Evolutionary conservation across 1,284 basidiomycete species (phyloP).

Genomic region (Leccinum pseudoinsigne): DNA sequence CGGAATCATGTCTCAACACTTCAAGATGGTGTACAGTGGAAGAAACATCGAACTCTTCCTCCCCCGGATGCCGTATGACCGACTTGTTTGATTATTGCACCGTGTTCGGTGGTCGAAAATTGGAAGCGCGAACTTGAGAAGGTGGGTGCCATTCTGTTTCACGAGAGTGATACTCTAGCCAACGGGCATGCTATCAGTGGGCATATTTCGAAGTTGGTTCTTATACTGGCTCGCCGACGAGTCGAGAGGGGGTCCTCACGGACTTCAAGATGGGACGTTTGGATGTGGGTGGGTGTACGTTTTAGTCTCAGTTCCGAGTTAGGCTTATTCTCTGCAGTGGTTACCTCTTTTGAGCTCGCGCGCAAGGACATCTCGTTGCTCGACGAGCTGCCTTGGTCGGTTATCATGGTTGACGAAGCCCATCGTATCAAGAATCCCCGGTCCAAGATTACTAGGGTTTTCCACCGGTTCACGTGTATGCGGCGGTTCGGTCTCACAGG

Average conservation of each 20-base stretch:
- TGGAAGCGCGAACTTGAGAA: slow-evolving; percentile 83
- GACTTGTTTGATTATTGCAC: slow-evolving; percentile 81
- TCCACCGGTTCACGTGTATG: slow-evolving; percentile 60
- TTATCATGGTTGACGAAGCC: slow-evolving; percentile 81
- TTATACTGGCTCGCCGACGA: slow-evolving; percentile 53
- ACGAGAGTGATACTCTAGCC: not conserved
- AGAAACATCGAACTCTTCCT: slow-evolving; percentile 51
- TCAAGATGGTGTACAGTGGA: slow-evolving; percentile 62
- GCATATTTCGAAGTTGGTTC: slow-evolving; percentile 78
- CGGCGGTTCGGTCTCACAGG: slow-evolving; percentile 80
- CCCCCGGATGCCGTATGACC: slow-evolving; percentile 71
- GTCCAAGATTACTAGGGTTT: slow-evolving; percentile 62
- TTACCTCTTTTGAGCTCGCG: slow-evolving; percentile 73
- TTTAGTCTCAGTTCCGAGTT: not conserved
- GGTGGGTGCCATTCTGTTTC: slow-evolving; percentile 37
- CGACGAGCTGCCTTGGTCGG: slow-evolving; percentile 63
- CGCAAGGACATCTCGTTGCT: slow-evolving; percentile 65
- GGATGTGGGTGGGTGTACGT: slow-evolving; percentile 59
- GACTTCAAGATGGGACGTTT: slow-evolving; percentile 76
- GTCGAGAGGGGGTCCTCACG: slow-evolving; percentile 53
- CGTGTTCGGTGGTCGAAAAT: slow-evolving; percentile 74
- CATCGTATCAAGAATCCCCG: slow-evolving; percentile 78
- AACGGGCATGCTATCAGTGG: slow-evolving; percentile 49
- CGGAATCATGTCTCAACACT: slow-evolving; percentile 59
- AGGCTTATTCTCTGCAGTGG: slow-evolving; percentile 42